Percentiles rank a stretch among this genome's conserved stretches.
These are phyloP conservation scores for Bryum argenteum DNA, from an alignment of 225 moss, liverwort and hornwort genomes.

Conservation along the genomic window DNA sequence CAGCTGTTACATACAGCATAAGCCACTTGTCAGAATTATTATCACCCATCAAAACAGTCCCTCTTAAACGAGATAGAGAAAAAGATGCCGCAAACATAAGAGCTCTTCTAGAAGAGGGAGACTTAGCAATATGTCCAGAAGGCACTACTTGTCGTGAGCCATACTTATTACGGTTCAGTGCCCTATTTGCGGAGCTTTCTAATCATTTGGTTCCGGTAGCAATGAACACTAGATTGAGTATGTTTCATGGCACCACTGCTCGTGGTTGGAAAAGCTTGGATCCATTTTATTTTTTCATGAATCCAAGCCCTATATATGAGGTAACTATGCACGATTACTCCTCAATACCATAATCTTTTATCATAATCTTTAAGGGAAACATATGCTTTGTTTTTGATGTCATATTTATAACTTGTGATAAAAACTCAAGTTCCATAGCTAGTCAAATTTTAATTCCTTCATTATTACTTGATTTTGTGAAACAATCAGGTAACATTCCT, in stretches of 20 bases:
- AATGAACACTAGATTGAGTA: slow-evolving; percentile 57
- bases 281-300: slow-evolving; percentile 79
- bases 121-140: slow-evolving; percentile 71
- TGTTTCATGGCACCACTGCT: slow-evolving; percentile 72
- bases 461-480: not conserved
- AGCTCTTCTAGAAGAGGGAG: slow-evolving; percentile 54
- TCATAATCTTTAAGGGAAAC: too few relatives aligned
- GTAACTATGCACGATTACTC: slow-evolving; percentile 21
- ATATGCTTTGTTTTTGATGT: too few relatives aligned
- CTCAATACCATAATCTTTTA: too few relatives aligned
- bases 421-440: too few relatives aligned
- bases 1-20: slow-evolving; percentile 66
- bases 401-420: too few relatives aligned
- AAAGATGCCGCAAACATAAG: slow-evolving; percentile 60
- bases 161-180: slow-evolving; percentile 67
- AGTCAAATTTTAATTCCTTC: too few relatives aligned
- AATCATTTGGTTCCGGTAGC: slow-evolving; percentile 71
- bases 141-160: slow-evolving; percentile 82
- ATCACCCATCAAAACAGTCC: slow-evolving; percentile 66
- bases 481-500: slow-evolving; percentile 51
- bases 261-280: slow-evolving; percentile 71
- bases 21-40: slow-evolving; percentile 59
- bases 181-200: slow-evolving; percentile 72
- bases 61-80: slow-evolving; percentile 48
- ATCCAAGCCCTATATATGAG: slow-evolving; percentile 61